Evolutionary conservation across 2,329 filamentous ascomycete species (phyloP), one percentile per base, ranked within the genome.

Genomic region (Paecilomyces formosus): DNA sequence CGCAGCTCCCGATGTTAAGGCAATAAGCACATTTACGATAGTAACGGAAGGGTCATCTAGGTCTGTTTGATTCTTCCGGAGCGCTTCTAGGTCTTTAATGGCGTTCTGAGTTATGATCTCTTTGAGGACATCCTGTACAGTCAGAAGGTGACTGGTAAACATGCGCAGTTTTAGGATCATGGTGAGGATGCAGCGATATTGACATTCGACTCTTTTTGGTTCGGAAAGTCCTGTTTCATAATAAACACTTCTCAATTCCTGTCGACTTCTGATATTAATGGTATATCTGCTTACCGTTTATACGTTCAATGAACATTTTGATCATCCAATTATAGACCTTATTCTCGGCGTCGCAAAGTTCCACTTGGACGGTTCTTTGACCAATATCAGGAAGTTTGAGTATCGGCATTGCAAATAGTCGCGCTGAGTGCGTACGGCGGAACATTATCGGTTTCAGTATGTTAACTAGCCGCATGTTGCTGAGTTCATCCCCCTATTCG

Each of bases 241-340:
- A 13, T 68, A 58, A 9, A 55, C 18, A 1, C 7, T 45, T 8
- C 15, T 45, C 39, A 18, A 45, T 45, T 9, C 8, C 39, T 45
- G 15, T 9, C 6, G 15, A 3, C 9, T n/a, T 7, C n/a, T 18
- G 9, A 18, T 7, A 9, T 18, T 9, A 45, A 18, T 6, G 24
- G 24, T 45, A n/a, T 45, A 45, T 45, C 13, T 5, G 54, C 67
- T 60, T 30, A 68, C 68, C 54, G 53, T 69, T 66, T 24, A 68
- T 58, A 1, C 61, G 56, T 0, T 63, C 54, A 9, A 78, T 64
- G 59, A 80, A 80, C 13, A 77, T 71, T 8, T 67, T 59, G 3
- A 71, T 70, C 1, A 86, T 79, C 53, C 82, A 79, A 1, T 79
- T 72, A 60, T 86, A 86, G 31, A 86, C 75, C 1, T 73, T 71